phyloP scores from a whole-genome alignment of 768 basidiomycete genomes.

The Pleurotus giganteus region DNA sequence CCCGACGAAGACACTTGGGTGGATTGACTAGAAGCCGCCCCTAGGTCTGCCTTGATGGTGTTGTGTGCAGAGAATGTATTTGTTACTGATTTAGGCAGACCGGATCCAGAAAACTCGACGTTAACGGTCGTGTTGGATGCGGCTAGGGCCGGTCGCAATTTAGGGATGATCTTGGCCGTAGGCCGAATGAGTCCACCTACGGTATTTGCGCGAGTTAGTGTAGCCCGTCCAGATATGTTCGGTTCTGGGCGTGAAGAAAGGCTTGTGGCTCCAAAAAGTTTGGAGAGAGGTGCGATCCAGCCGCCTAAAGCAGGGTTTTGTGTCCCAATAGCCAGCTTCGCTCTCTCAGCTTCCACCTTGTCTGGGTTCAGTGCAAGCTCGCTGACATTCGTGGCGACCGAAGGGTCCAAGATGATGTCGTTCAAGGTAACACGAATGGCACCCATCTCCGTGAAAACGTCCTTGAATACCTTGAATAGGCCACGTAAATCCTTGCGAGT shows the following conservation, averaged over 20 bases:
- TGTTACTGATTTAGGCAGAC: constrained; percentile 38
- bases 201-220: constrained; percentile 18
- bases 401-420: constrained; percentile 86
- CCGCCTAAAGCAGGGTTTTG: constrained; percentile 36
- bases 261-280: constrained; percentile 55
- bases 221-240: constrained; percentile 13
- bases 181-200: constrained; percentile 14
- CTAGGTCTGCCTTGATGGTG: constrained; percentile 2
- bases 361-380: constrained; percentile 65
- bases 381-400: constrained; percentile 66
- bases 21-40: background rate
- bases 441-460: constrained; percentile 80
- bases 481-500: constrained; percentile 79
- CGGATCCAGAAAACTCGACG: constrained; percentile 87
- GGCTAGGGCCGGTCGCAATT: constrained; percentile 79
- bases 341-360: constrained; percentile 43
- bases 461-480: constrained; percentile 82
- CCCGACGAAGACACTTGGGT: constrained; percentile 19
- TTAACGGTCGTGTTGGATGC: constrained; percentile 93
- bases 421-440: constrained; percentile 82
- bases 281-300: constrained; percentile 88
- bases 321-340: constrained; percentile 27
- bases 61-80: constrained; percentile 30
- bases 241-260: constrained; percentile 22
- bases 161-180: constrained; percentile 59